These are phyloP conservation scores for Cryptococcus depauperatus DNA, from an alignment of 1,284 basidiomycete genomes.

Conservation along the genomic window DNA sequence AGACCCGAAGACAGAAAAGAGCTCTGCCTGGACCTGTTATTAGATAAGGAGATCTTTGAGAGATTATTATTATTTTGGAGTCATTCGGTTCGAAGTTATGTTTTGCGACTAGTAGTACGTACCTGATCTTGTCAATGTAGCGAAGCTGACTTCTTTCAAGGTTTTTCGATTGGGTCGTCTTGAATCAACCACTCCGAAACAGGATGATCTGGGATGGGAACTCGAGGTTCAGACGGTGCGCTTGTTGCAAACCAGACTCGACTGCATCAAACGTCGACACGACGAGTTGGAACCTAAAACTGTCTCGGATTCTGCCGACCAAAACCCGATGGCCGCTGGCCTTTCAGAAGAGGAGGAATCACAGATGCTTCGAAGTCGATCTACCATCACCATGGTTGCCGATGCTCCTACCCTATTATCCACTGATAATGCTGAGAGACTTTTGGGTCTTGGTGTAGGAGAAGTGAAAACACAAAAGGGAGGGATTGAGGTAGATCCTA, in stretches of 20 bases:
- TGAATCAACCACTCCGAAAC: slow-evolving; percentile 32
- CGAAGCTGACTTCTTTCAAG: slow-evolving; percentile 19
- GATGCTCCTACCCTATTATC: slow-evolving; percentile 22
- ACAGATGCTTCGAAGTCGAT: slow-evolving; percentile 31
- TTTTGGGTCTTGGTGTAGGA: slow-evolving; percentile 32
- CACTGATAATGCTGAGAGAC: slow-evolving; percentile 32
- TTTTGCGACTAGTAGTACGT: slow-evolving; percentile 45
- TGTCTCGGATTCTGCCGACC: slow-evolving; percentile 16
- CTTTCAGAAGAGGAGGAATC: slow-evolving; percentile 3
- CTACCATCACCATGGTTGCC: slow-evolving; percentile 46
- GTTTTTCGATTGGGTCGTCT: slow-evolving; percentile 49
- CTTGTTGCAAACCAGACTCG: slow-evolving; percentile 47
- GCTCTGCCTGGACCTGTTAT: slow-evolving; percentile 46
- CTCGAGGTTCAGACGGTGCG: slow-evolving; percentile 46
- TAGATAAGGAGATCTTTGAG: slow-evolving; percentile 46
- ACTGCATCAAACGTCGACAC: slow-evolving; percentile 47
- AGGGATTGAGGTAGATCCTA: slow-evolving; percentile 5
- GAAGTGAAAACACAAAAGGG: slow-evolving; percentile 6
- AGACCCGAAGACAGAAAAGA: slow-evolving; percentile 43
- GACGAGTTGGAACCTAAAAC: slow-evolving; percentile 44
- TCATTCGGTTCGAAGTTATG: slow-evolving; percentile 48
- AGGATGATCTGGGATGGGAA: slow-evolving; percentile 33
- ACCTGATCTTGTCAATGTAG: background rate
- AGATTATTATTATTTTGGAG: slow-evolving; percentile 49
- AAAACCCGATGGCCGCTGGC: slow-evolving; percentile 17